phyloP scores from a whole-genome alignment of 192 early-diverging fungal species.

The Phycomyces nitens region DNA sequence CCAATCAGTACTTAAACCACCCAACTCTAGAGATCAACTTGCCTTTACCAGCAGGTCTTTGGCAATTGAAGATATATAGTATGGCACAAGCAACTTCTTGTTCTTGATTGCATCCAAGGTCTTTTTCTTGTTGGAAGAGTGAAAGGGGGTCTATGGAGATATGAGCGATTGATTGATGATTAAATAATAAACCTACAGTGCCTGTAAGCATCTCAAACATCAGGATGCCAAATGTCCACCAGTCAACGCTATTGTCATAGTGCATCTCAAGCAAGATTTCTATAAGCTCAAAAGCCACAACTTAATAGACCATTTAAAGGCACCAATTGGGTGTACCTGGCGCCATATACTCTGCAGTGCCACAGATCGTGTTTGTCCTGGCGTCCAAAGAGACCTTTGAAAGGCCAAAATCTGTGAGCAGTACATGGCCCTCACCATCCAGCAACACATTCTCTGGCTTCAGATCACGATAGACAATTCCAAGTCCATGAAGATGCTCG shows the following conservation, averaged over 20 bases:
- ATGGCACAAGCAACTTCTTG: constrained; percentile 76
- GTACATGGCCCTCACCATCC: constrained; percentile 70
- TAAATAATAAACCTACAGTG: constrained; percentile 26
- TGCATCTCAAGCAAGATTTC: constrained; percentile 61
- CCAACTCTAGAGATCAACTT: constrained; percentile 1
- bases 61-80: constrained; percentile 74
- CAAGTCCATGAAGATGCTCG: constrained; percentile 80
- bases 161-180: not conserved
- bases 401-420: constrained; percentile 94
- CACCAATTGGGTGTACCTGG: constrained; percentile 37
- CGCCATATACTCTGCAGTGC: constrained; percentile 77
- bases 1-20: not conserved
- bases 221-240: constrained; percentile 89
- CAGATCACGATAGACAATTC: constrained; percentile 87
- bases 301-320: not conserved
- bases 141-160: constrained; percentile 60
- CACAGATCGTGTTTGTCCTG: constrained; percentile 63
- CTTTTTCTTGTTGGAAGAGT: constrained; percentile 73
- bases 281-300: not conserved
- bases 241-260: constrained; percentile 81
- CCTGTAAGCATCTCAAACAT: constrained; percentile 92
- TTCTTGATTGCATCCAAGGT: constrained; percentile 82
- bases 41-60: constrained; percentile 72
- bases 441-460: constrained; percentile 78
- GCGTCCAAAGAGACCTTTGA: constrained; percentile 75